Percentiles rank a stretch among this genome's conserved stretches.
Conservation (phyloP, 441 rosid genomes). For the Populus trichocarpa region DNA sequence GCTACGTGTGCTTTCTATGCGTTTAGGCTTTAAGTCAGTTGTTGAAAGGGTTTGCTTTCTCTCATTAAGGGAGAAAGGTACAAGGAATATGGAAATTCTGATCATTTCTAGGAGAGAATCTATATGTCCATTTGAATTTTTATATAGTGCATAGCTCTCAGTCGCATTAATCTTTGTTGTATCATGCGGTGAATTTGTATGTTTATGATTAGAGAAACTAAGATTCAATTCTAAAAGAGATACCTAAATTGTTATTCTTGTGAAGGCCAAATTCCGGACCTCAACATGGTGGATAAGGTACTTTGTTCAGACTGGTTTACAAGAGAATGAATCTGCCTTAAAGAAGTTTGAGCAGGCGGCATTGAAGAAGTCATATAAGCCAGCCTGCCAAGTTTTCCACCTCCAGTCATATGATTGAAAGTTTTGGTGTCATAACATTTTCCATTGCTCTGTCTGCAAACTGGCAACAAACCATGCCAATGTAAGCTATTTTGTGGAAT, state of each 20-base stretch:
- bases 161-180: not conserved
- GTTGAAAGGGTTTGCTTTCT: not conserved
- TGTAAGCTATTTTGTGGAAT: slow-evolving; percentile 7
- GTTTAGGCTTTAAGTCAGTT: not conserved
- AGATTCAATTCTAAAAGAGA: not conserved
- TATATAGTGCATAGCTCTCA: not conserved
- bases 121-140: not conserved
- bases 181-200: not conserved
- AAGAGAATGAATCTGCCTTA: slow-evolving; percentile 44
- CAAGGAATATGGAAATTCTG: not conserved
- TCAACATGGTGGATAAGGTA: slow-evolving; percentile 51
- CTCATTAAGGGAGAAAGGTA: not conserved
- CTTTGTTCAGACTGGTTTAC: slow-evolving; percentile 46
- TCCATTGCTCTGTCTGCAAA: slow-evolving; percentile 18
- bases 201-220: not conserved
- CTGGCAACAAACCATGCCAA: slow-evolving; percentile 6
- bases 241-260: not conserved
- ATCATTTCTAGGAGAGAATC: not conserved
- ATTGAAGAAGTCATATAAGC: slow-evolving; percentile 34
- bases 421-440: not conserved
- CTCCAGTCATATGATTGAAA: slow-evolving; percentile 36
- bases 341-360: slow-evolving; percentile 56
- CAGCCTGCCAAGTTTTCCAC: slow-evolving; percentile 57
- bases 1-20: not conserved
- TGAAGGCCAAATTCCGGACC: slow-evolving; percentile 58